phyloP scores from a whole-genome alignment of 2,329 filamentous ascomycete species.

The Sarocladiaceae sp. region DNA sequence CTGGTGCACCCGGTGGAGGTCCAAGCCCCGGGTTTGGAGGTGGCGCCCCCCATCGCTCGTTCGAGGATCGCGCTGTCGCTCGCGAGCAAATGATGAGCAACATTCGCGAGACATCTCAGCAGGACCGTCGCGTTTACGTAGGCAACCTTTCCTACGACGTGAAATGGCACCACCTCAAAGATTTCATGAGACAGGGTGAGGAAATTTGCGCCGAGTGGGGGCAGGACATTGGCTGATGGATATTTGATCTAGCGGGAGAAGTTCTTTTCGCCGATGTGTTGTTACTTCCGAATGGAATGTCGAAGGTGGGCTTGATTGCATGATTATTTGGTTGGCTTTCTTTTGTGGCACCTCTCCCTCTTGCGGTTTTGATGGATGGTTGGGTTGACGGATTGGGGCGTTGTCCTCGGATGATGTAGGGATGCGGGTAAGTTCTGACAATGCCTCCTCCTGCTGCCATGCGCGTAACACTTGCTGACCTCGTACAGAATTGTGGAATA shows the following conservation, averaged over 20 bases:
- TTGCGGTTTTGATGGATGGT: conserved; percentile 74
- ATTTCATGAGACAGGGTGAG: conserved; percentile 99
- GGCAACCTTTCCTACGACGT: conserved; percentile 99
- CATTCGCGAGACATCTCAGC: conserved; percentile 90
- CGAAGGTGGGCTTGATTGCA: conserved; percentile 98
- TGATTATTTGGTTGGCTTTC: conserved; percentile 83
- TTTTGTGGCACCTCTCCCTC: conserved; percentile 56
- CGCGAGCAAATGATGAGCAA: conserved; percentile 96
- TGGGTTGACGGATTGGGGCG: conserved; percentile 99
- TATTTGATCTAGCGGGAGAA: conserved; percentile 73
- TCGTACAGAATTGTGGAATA: conserved; percentile 95
- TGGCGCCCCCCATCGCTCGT: conserved; percentile 61
- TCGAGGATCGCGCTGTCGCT: conserved; percentile 76
- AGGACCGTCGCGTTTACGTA: conserved; percentile 98
- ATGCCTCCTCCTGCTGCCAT: background rate
- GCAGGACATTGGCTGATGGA: conserved; percentile 32
- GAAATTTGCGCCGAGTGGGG: conserved; percentile 20
- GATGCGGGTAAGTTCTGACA: conserved; percentile 86
- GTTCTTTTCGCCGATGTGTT: conserved; percentile 99
- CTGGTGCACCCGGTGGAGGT: conserved; percentile 66
- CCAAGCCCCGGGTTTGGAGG: conserved; percentile 63
- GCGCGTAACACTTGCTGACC: conserved; percentile 18
- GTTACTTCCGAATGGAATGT: conserved; percentile 99
- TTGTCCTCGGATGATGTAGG: conserved; percentile 87
- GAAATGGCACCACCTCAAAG: conserved; percentile 99